phyloP scores from a whole-genome alignment of 805 yeast species.

The Myxozyma kluyveri region DNA sequence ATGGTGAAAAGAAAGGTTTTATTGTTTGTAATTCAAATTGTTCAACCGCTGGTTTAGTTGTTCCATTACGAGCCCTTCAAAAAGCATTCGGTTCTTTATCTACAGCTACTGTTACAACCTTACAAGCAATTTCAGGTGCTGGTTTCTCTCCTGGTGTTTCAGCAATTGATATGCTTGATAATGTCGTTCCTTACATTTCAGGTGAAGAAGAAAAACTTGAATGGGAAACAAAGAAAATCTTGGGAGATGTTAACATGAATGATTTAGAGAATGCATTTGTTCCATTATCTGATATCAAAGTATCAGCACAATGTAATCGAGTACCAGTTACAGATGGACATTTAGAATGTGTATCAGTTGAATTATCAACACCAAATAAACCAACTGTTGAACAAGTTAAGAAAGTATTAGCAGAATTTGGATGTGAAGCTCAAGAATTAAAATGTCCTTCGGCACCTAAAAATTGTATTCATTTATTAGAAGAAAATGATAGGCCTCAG shows the following conservation, averaged over 20 bases:
- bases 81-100: slow-evolving; percentile 89
- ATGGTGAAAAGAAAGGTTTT: slow-evolving; percentile 58
- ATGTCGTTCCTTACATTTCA: slow-evolving; percentile 87
- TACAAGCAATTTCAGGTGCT: slow-evolving; percentile 98
- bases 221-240: slow-evolving; percentile 95
- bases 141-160: slow-evolving; percentile 98
- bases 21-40: slow-evolving; percentile 96
- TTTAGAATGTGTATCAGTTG: slow-evolving; percentile 87
- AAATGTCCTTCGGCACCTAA: slow-evolving; percentile 92
- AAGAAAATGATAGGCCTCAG: slow-evolving; percentile 91
- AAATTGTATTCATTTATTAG: slow-evolving; percentile 86
- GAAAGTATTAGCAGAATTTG: slow-evolving; percentile 64
- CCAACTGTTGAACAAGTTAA: slow-evolving; percentile 84
- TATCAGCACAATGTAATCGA: slow-evolving; percentile 94
- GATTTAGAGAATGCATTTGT: slow-evolving; percentile 54
- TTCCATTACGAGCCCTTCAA: slow-evolving; percentile 91
- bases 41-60: slow-evolving; percentile 96
- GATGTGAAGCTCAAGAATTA: slow-evolving; percentile 74
- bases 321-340: slow-evolving; percentile 98
- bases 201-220: slow-evolving; percentile 99
- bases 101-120: slow-evolving; percentile 79
- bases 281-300: slow-evolving; percentile 66
- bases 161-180: slow-evolving; percentile 91
- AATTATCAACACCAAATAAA: slow-evolving; percentile 76
- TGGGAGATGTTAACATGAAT: slow-evolving; percentile 52